Conservation (phyloP, 768 basidiomycete species). For the Daedaleopsis sinensis region DNA sequence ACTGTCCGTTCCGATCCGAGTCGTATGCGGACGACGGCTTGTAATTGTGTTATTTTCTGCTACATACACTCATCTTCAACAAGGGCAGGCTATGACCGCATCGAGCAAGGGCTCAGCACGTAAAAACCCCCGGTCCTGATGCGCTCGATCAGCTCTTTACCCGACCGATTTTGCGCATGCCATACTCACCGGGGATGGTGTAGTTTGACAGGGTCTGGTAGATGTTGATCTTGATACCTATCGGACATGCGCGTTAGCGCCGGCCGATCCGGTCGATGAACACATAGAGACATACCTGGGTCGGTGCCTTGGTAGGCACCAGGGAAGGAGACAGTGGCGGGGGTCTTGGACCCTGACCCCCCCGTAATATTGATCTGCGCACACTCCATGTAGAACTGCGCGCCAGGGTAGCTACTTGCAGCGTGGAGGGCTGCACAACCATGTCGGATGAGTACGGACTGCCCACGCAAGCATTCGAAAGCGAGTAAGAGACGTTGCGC, state of each 20-base stretch:
- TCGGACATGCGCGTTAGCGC: neutral
- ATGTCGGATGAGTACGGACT: too few species aligned
- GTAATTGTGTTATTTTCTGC: too few species aligned
- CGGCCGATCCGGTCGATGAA: neutral
- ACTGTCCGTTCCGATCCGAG: too few species aligned
- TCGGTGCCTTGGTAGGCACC: conserved; percentile 34
- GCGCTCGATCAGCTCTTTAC: neutral
- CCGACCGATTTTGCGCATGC: neutral
- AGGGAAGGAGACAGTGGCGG: conserved; percentile 38
- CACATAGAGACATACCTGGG: conserved; percentile 19
- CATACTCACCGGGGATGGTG: conserved; percentile 30
- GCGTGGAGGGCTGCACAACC: conserved; percentile 43
- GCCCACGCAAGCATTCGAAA: too few species aligned
- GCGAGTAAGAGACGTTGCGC: neutral
- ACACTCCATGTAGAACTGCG: conserved; percentile 31
- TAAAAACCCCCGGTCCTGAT: conserved; percentile 7
- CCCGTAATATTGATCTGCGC: conserved; percentile 37
- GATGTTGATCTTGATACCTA: conserved; percentile 37
- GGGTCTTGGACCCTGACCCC: conserved; percentile 31
- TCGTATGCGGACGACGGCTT: too few species aligned
- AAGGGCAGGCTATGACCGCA: too few species aligned
- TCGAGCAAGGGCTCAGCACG: neutral
- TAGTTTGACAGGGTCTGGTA: conserved; percentile 31
- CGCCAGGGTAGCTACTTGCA: conserved; percentile 52
- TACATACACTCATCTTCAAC: too few species aligned